A percentile compares a stretch with the other conserved stretches of the same genome.
phyloP scores from a whole-genome alignment of 495 filamentous ascomycete species.

The Hypoxylon lienhwacheense region DNA sequence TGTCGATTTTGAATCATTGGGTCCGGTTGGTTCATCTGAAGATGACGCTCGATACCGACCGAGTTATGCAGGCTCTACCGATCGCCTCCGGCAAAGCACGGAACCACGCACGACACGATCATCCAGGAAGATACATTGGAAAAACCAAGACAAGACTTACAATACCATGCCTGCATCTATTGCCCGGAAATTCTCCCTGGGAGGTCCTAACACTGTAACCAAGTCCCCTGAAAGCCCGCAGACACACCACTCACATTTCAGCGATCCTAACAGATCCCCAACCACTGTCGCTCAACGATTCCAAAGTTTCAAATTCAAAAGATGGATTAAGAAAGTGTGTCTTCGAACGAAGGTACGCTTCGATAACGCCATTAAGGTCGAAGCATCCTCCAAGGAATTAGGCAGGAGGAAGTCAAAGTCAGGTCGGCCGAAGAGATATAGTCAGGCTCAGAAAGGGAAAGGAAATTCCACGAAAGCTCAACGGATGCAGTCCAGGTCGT shows the following conservation, averaged over 20 bases:
- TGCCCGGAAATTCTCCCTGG: not conserved
- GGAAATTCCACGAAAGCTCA: conserved; percentile 2
- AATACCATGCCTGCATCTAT: conserved; percentile 24
- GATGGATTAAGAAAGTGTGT: conserved; percentile 33
- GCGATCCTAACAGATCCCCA: conserved; percentile 16
- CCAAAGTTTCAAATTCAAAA: conserved; percentile 29
- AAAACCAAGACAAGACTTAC: not conserved
- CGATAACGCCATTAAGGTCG: conserved; percentile 16
- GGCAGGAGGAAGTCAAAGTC: conserved; percentile 9
- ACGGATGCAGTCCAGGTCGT: not conserved
- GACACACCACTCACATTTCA: conserved; percentile 2
- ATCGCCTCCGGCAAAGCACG: conserved; percentile 21
- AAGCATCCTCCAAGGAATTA: not conserved
- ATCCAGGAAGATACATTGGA: conserved; percentile 1
- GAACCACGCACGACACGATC: conserved; percentile 8
- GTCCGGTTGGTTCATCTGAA: conserved; percentile 9
- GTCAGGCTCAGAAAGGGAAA: not conserved
- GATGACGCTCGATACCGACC: conserved; percentile 8
- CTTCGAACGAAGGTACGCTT: conserved; percentile 31
- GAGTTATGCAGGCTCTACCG: conserved; percentile 16
- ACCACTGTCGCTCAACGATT: conserved; percentile 20
- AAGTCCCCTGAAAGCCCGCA: not conserved
- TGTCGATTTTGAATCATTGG: conserved; percentile 9
- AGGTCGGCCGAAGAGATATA: conserved; percentile 2
- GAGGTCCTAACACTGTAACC: not conserved